These are phyloP conservation scores for Linnemannia hyalina DNA, from an alignment of 192 early-diverging fungal species.

Conservation along the genomic window DNA sequence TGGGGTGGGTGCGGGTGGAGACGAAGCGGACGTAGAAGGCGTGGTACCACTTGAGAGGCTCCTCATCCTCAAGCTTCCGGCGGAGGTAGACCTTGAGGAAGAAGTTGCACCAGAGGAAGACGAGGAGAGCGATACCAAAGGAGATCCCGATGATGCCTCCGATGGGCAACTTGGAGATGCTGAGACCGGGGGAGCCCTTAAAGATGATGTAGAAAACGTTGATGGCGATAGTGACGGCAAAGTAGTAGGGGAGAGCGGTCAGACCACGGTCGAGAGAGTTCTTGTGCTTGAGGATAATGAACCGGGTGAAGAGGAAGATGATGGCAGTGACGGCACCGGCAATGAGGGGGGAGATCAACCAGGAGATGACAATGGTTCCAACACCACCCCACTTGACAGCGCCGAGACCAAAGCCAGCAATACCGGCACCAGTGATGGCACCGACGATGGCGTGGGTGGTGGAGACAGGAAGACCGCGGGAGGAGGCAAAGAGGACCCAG, in stretches of 20 bases:
- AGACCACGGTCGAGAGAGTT: slow-evolving; percentile 75
- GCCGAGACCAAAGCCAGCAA: slow-evolving; percentile 76
- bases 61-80: slow-evolving; percentile 73
- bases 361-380: slow-evolving; percentile 57
- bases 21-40: slow-evolving; percentile 71
- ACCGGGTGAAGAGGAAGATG: slow-evolving; percentile 77
- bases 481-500: slow-evolving; percentile 84
- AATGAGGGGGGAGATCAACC: slow-evolving; percentile 80
- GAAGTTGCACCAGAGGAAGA: slow-evolving; percentile 69
- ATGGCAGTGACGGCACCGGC: slow-evolving; percentile 75
- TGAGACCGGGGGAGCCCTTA: slow-evolving; percentile 75
- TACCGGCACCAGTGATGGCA: slow-evolving; percentile 82
- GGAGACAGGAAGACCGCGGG: slow-evolving; percentile 79
- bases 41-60: slow-evolving; percentile 79
- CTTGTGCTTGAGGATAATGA: slow-evolving; percentile 72
- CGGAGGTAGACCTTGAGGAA: slow-evolving; percentile 77
- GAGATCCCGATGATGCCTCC: slow-evolving; percentile 72
- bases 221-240: slow-evolving; percentile 76
- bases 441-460: slow-evolving; percentile 90
- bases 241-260: slow-evolving; percentile 78
- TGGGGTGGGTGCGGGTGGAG: slow-evolving; percentile 13
- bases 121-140: slow-evolving; percentile 68
- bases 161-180: slow-evolving; percentile 54
- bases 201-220: slow-evolving; percentile 79
- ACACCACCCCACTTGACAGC: slow-evolving; percentile 73